Evolutionary conservation across 208 protist genomes (phyloP), one percentile per base, ranked within the genome.

Genomic region (Wallacemonas collosoma): DNA sequence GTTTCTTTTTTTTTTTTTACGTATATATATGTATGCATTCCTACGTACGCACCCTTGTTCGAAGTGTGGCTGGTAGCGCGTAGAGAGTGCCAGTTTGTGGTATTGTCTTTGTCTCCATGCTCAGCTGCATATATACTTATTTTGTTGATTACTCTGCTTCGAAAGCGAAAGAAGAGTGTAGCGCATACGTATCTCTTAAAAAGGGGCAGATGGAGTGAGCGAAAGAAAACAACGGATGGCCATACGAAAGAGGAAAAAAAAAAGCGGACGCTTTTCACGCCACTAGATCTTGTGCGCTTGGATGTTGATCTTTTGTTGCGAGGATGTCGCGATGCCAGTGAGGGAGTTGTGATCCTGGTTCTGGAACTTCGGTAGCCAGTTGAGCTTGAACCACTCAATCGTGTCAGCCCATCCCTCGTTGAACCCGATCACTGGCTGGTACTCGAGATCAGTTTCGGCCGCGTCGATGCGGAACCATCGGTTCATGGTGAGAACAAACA

Each of bases 401-500:
- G 93, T 97, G 61, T 97, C 89, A 14, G 63, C 61, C 93, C 94
- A 98, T 4, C 96, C 94, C 11, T 95, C 86, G 54, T 50, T 55
- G 74, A 97, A 98, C 1, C 86, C 58, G 63, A 98, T 97, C 45
- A 98, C 91, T 11, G 94, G 94, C 58, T 88, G 57, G 72, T 83
- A 98, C 55, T 88, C 80, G 15, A 98, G 79, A 62, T 98, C 93
- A 14, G 85, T 76, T 71, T 97, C 89, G 6, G 93, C 94, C 36
- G 88, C 90, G 17, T 89, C 88, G 66, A 98, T 98, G 36, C 88
- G 80, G 73, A 98, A 98, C 94, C 93, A 98, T 35, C 96, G 87
- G 78, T 98, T 95, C 87, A 98, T 98, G 26, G 93, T 98, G n/a
- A 98, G 81, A 12, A 98, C 88, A 85, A 93, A 93, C 3, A 98